These are phyloP conservation scores for Westerdykella sp. DNA, from an alignment of 2,329 filamentous ascomycete species.

Conservation along the genomic window DNA sequence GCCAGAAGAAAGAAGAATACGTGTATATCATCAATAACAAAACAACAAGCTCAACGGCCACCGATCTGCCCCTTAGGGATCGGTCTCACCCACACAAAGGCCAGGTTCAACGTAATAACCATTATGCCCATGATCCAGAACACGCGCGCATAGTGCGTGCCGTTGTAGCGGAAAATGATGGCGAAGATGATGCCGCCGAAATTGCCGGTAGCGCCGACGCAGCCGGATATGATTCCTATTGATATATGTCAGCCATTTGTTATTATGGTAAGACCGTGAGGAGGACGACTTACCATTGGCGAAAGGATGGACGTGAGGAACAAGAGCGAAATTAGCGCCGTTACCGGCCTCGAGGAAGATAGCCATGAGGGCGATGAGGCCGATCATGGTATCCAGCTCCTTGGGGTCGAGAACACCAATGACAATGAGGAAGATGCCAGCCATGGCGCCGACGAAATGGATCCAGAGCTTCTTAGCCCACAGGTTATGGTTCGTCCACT, in stretches of 20 bases:
- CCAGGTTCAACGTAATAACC: constrained; percentile 62
- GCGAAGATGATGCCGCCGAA: constrained; percentile 80
- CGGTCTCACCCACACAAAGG: constrained; percentile 58
- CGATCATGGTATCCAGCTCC: constrained; percentile 60
- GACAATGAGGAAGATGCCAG: constrained; percentile 55
- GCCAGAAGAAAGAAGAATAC: too few species aligned
- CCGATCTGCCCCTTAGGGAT: constrained; percentile 51
- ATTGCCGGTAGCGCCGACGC: constrained; percentile 75
- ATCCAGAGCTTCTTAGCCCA: constrained; percentile 62
- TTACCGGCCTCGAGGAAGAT: constrained; percentile 82
- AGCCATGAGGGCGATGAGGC: constrained; percentile 68
- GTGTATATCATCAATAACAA: too few species aligned
- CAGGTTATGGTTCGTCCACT: constrained; percentile 42
- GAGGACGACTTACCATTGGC: constrained; percentile 59
- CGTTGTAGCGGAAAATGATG: constrained; percentile 72
- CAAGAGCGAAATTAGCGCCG: constrained; percentile 77
- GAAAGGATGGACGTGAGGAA: constrained; percentile 77
- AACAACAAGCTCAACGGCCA: constrained; percentile 21
- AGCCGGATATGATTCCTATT: constrained; percentile 59
- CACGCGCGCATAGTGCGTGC: constrained; percentile 59
- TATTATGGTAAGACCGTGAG: not conserved
- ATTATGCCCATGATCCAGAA: constrained; percentile 82
- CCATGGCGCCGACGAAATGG: constrained; percentile 50
- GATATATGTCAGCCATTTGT: constrained; percentile 8
- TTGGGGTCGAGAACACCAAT: constrained; percentile 60